Percentiles rank a stretch among this genome's conserved stretches.
Conservation (phyloP, 1,139 yeast genomes). For the Ogataea hybrid region DNA sequence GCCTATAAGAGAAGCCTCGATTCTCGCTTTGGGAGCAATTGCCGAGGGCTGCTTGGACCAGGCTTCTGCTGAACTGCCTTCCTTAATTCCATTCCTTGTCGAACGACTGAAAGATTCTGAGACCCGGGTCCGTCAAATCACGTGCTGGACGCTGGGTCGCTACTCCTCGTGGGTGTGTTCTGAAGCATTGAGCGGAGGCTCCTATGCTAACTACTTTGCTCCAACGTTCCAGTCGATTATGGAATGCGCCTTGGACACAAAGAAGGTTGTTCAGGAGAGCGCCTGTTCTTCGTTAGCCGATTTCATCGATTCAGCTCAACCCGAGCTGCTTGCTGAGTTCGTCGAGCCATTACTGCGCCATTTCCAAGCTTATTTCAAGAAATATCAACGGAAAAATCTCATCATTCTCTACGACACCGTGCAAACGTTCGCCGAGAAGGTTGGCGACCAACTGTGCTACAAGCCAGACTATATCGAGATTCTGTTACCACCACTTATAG, state of each 20-base stretch:
- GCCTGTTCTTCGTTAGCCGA: conserved; percentile 87
- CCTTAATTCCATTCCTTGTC: conserved; percentile 79
- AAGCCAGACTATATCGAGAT: conserved; percentile 53
- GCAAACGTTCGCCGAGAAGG: conserved; percentile 84
- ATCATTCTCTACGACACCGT: conserved; percentile 84
- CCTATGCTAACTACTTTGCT: conserved; percentile 63
- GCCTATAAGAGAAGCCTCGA: conserved; percentile 92
- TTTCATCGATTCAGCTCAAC: conserved; percentile 75
- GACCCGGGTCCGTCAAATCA: conserved; percentile 85
- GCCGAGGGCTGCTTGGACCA: conserved; percentile 82
- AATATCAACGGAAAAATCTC: conserved; percentile 80
- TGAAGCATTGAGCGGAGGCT: conserved; percentile 60
- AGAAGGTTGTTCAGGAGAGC: conserved; percentile 92
- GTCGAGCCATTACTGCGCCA: conserved; percentile 67
- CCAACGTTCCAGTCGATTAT: conserved; percentile 80
- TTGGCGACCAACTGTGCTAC: conserved; percentile 56
- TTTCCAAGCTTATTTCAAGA: conserved; percentile 69
- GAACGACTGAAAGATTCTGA: conserved; percentile 73
- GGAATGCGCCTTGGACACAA: conserved; percentile 71
- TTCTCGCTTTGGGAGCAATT: conserved; percentile 92
- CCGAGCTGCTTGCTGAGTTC: conserved; percentile 52
- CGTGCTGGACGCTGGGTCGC: conserved; percentile 94
- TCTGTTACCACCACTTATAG: conserved; percentile 76
- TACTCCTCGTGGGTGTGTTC: conserved; percentile 78
- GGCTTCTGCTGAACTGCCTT: conserved; percentile 71